These are phyloP conservation scores for Dothideomycetidae sp. DNA, from an alignment of 2,329 filamentous ascomycete genomes.

Conservation along the genomic window DNA sequence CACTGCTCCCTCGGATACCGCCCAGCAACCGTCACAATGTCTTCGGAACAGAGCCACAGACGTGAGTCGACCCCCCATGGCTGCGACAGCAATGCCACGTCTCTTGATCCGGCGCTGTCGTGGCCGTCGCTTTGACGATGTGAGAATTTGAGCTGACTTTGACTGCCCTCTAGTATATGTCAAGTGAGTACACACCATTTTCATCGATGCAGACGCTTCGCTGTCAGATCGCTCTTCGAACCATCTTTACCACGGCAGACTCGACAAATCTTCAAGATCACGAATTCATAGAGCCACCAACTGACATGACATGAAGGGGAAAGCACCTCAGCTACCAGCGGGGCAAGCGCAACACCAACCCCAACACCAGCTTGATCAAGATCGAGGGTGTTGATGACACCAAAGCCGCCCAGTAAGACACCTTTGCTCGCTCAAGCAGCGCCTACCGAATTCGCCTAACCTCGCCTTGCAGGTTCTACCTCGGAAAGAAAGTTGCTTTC, in stretches of 20 bases:
- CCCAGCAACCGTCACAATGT: constrained; percentile 2
- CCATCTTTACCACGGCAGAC: too few species aligned
- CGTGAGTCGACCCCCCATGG: constrained; percentile 6
- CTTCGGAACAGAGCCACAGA: constrained; percentile 9
- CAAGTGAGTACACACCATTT: constrained; percentile 17
- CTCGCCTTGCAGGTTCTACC: constrained; percentile 56
- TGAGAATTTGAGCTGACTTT: not conserved
- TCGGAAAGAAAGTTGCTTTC: constrained; percentile 97
- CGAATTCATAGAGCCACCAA: not conserved
- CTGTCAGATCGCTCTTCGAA: constrained; percentile 1
- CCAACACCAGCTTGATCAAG: constrained; percentile 75
- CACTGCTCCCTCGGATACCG: not conserved
- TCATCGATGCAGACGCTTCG: constrained; percentile 3
- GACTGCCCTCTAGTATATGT: constrained; percentile 22
- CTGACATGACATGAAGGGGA: constrained; percentile 46
- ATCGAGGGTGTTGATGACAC: constrained; percentile 95
- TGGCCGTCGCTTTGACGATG: not conserved
- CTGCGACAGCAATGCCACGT: too few species aligned
- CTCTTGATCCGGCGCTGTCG: too few species aligned
- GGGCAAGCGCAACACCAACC: constrained; percentile 80
- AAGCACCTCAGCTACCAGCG: constrained; percentile 97
- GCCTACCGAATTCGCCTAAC: constrained; percentile 5
- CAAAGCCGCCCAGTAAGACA: constrained; percentile 63
- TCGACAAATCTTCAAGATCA: too few species aligned
- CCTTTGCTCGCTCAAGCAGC: not conserved